Percentiles rank a stretch among this genome's conserved stretches.
phyloP scores from a whole-genome alignment of 192 early-diverging fungal genomes.

The Pilobolus umbonatus region DNA sequence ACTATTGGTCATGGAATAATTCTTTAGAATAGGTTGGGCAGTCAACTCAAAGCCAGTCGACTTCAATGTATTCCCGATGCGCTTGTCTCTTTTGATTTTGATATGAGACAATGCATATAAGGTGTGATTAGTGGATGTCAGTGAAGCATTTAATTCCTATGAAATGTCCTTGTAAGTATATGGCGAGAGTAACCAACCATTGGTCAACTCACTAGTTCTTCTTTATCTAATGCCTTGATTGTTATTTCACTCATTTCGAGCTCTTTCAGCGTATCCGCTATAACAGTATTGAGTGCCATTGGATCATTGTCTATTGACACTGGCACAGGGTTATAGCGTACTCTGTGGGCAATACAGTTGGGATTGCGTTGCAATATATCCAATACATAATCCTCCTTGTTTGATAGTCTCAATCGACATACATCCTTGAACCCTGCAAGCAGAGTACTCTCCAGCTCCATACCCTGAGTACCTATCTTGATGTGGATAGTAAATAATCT shows the following conservation, averaged over 20 bases:
- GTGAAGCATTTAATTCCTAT: not conserved
- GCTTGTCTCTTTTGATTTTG: not conserved
- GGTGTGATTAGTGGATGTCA: conserved; percentile 2
- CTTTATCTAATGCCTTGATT: not conserved
- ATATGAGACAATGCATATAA: conserved; percentile 1
- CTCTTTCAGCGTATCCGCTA: not conserved
- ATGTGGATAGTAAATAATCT: not conserved
- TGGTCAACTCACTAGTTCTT: not conserved
- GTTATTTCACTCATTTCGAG: conserved; percentile 2
- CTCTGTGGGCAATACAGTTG: too few relatives aligned
- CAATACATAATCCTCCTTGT: not conserved
- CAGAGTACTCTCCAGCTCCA: not conserved
- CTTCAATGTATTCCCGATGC: not conserved
- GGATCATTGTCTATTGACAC: not conserved
- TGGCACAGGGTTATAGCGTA: not conserved
- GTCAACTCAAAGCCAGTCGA: conserved; percentile 5
- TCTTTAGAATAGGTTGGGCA: not conserved
- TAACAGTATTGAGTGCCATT: not conserved
- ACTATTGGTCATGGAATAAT: not conserved
- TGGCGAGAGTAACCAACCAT: not conserved
- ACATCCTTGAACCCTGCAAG: not conserved
- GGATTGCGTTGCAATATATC: not conserved
- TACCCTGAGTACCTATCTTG: not conserved
- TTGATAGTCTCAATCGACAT: not conserved
- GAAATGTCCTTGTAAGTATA: not conserved